Evolutionary conservation across 306 rosid species (phyloP), one percentile per base, ranked within the genome.

Genomic region (Quercus ilex): DNA sequence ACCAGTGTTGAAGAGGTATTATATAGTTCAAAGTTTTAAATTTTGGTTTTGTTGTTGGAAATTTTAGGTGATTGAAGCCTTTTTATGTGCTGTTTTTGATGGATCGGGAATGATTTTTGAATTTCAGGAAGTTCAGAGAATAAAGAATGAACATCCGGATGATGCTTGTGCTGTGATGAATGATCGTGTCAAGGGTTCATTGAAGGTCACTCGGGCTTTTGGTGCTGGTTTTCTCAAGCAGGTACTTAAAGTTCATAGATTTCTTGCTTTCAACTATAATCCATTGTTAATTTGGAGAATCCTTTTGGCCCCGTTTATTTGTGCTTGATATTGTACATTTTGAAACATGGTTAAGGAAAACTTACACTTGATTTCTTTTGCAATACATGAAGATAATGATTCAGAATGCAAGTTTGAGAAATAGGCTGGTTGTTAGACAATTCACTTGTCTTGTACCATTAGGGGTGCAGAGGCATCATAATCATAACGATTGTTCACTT

Each of bases 141-240:
- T 96, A 71, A 84, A 52, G 71, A 87, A 74, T 30, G 96, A 93
- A 79, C 99, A 96, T 83, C 96, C 84, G 0, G 98, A 96, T 81
- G 99, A 96, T 87, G 82, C 91, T 67, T 88, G 87, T 85, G 93
- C 97, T 25, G 80, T 96, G 58, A 60, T 86, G 81, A 96, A 96
- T 57, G 98, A 93, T 70, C 99, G 99, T 19, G 99, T 96, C 12
- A 96, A 96, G 82, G 98, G 99, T 71, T 93, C 94, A 56, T 85
- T 96, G 85, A 93, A 91, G 92, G 99, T 96, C 75, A 93, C 99
- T 5, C 90, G 98, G 25, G 98, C 99, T 12, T 96, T 93, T 51
- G 99, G 99, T 71, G 98, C 99, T 5, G 99, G 98, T 73, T 96
- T 91, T 82, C 98, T 96, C 82, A 96, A 96, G 87, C 97, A 93